These are phyloP conservation scores for Saccharomycopsis sp. DNA, from an alignment of 805 yeast species.

Conservation along the genomic window DNA sequence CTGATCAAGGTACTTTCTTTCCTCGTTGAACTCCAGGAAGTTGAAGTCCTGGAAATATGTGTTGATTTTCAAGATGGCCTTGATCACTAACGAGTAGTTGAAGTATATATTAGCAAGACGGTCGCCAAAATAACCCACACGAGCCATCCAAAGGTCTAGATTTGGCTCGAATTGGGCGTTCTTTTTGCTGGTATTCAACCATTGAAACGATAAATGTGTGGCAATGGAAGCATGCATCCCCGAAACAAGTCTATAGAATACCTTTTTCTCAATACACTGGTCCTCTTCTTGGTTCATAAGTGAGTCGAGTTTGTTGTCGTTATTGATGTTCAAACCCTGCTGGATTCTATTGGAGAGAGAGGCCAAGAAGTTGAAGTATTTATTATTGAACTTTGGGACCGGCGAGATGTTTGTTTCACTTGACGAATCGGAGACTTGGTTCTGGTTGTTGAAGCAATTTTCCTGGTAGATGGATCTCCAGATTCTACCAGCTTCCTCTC, in stretches of 20 bases:
- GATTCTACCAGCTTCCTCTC: slow-evolving; percentile 82
- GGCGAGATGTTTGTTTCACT: slow-evolving; percentile 3
- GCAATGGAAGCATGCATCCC: slow-evolving; percentile 97
- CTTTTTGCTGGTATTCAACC: slow-evolving; percentile 46
- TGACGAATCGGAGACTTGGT: background rate
- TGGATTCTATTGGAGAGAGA: slow-evolving; percentile 19
- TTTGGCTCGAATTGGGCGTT: slow-evolving; percentile 84
- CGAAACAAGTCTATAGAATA: slow-evolving; percentile 78
- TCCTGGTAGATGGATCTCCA: slow-evolving; percentile 93
- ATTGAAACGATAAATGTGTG: slow-evolving; percentile 85
- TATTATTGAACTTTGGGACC: slow-evolving; percentile 18
- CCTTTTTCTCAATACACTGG: slow-evolving; percentile 77
- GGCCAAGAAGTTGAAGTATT: slow-evolving; percentile 19
- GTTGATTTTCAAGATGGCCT: slow-evolving; percentile 67
- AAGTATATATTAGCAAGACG: slow-evolving; percentile 84
- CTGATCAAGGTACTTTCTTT: slow-evolving; percentile 37
- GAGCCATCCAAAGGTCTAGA: slow-evolving; percentile 69
- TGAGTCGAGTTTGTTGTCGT: slow-evolving; percentile 3
- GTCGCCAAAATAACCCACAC: slow-evolving; percentile 88
- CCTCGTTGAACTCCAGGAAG: slow-evolving; percentile 40
- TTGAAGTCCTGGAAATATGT: slow-evolving; percentile 45
- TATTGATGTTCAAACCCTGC: slow-evolving; percentile 23
- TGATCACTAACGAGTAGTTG: slow-evolving; percentile 81
- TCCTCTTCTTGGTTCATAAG: slow-evolving; percentile 35
- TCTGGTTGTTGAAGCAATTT: slow-evolving; percentile 64